Conservation (phyloP, 2,329 filamentous ascomycete species). For the Calonectria pseudoreteaudii region DNA sequence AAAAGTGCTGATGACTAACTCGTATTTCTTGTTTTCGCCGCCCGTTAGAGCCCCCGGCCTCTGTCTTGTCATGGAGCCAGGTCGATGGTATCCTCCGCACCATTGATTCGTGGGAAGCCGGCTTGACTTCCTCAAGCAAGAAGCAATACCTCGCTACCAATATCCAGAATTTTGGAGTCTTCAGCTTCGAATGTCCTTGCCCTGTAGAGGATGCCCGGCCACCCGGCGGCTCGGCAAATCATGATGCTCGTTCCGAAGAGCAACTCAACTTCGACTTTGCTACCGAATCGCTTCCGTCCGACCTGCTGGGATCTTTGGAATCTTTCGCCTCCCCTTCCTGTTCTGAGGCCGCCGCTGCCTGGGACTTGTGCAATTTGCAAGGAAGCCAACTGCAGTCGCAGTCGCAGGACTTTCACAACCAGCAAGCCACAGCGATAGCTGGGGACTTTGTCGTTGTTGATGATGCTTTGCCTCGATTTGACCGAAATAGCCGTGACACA, state of each 20-base stretch:
- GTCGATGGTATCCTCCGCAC: constrained; percentile 28
- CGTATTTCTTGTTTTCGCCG: not conserved
- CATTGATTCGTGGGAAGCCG: constrained; percentile 23
- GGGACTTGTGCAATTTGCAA: constrained; percentile 27
- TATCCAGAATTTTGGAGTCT: constrained; percentile 28
- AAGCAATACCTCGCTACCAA: constrained; percentile 12
- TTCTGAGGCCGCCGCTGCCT: constrained; percentile 24
- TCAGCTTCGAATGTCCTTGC: not conserved
- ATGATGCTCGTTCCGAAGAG: not conserved
- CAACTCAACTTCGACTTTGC: not conserved
- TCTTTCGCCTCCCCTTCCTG: constrained; percentile 24
- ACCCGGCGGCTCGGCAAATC: not conserved
- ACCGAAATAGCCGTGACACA: not conserved
- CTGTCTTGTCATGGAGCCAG: constrained; percentile 22
- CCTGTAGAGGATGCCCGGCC: not conserved
- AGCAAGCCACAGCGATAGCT: not conserved
- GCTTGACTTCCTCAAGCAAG: not conserved
- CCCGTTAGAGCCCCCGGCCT: constrained; percentile 14
- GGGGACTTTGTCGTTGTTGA: not conserved
- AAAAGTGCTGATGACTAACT: not conserved
- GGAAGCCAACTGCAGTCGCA: constrained; percentile 1
- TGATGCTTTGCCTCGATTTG: not conserved
- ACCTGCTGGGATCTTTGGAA: not conserved
- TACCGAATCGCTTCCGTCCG: not conserved
- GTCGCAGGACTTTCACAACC: not conserved